Conservation (phyloP, 2,329 filamentous ascomycete genomes). For the Colletotrichum truncatum region DNA sequence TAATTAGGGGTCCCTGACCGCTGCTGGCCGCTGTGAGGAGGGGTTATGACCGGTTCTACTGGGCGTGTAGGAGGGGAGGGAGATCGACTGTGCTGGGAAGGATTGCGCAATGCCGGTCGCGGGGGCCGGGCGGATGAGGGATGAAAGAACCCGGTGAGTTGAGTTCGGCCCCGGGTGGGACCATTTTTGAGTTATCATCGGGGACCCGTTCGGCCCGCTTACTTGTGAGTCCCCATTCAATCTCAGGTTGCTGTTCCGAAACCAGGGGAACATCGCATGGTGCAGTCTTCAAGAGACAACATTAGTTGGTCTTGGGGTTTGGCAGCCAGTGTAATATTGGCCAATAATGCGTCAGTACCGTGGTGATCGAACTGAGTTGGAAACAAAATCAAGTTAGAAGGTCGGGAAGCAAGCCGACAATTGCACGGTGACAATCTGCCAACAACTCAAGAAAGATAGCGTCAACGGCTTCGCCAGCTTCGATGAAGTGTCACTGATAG, state of each 20-base stretch:
- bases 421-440: neutral
- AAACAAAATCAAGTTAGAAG: neutral
- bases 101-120: slow-evolving; percentile 1
- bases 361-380: neutral
- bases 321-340: neutral
- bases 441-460: too few species aligned
- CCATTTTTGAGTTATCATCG: neutral
- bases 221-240: neutral
- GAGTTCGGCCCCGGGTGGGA: slow-evolving; percentile 1
- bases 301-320: neutral
- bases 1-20: slow-evolving; percentile 23
- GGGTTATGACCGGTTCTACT: neutral
- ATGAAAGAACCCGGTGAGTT: neutral
- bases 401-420: neutral
- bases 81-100: neutral
- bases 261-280: too few species aligned
- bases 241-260: too few species aligned
- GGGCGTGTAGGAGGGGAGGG: neutral
- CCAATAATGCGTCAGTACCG: neutral
- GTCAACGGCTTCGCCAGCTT: neutral
- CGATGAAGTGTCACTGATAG: neutral
- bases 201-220: neutral
- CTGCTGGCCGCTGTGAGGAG: neutral
- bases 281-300: too few species aligned
- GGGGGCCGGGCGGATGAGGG: neutral